Conservation (phyloP, 2,329 filamentous ascomycete genomes). For the Chaetomiaceae sp. region DNA sequence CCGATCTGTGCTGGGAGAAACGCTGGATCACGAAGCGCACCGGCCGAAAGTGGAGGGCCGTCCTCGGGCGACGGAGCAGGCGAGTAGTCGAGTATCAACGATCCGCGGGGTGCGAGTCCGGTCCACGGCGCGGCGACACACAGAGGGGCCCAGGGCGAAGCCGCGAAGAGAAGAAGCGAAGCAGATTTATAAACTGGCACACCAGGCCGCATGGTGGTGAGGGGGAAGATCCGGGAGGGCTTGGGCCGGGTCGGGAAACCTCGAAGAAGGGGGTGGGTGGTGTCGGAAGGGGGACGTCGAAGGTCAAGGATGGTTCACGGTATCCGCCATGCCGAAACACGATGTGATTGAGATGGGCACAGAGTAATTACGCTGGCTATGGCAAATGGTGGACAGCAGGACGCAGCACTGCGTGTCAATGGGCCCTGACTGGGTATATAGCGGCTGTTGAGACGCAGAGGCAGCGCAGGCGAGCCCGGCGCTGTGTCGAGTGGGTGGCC, state of each 20-base stretch:
- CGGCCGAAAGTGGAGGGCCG: conserved; percentile 55
- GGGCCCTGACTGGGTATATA: conserved; percentile 46
- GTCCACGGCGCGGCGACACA: conserved; percentile 29
- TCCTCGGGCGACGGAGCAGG: conserved; percentile 57
- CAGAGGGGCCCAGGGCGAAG: conserved; percentile 28
- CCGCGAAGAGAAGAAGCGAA: conserved; percentile 29
- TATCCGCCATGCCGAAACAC: conserved; percentile 49
- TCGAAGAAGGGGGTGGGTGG: conserved; percentile 5
- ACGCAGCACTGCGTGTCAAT: conserved; percentile 17
- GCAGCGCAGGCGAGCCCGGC: conserved; percentile 30
- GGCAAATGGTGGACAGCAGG: conserved; percentile 32
- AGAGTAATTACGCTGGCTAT: conserved; percentile 37
- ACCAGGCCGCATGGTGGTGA: conserved; percentile 40
- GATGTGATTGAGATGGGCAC: conserved; percentile 41
- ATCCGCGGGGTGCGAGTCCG: conserved; percentile 27
- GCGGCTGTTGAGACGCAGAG: conserved; percentile 47
- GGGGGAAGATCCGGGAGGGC: conserved; percentile 18
- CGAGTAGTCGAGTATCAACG: conserved; percentile 48
- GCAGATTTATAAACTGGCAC: conserved; percentile 28
- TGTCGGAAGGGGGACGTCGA: conserved; percentile 9
- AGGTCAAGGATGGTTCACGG: conserved; percentile 33
- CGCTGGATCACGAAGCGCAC: conserved; percentile 55
- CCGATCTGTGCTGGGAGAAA: conserved; percentile 78
- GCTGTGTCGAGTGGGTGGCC: conserved; percentile 33
- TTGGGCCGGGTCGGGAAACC: conserved; percentile 14